Evolutionary conservation across 2,329 filamentous ascomycete genomes (phyloP).

Genomic region (Conoideocrella luteorostrata): DNA sequence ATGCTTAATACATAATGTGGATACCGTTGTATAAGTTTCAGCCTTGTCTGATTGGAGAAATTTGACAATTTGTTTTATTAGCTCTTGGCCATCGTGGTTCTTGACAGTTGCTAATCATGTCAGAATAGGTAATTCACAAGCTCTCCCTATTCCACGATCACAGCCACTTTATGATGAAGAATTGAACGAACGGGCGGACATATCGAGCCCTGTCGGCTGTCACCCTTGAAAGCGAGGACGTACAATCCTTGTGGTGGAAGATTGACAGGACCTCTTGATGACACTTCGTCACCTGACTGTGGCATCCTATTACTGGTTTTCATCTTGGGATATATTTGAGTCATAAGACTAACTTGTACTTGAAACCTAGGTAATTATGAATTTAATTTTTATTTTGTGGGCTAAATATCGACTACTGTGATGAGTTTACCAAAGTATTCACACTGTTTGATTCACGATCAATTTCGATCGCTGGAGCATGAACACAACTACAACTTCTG

Average conservation of each 20-base stretch:
- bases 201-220: slow-evolving; percentile 47
- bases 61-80: slow-evolving; percentile 16
- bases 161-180: slow-evolving; percentile 48
- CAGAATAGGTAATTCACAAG: slow-evolving; percentile 35
- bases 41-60: slow-evolving; percentile 57
- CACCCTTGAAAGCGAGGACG: slow-evolving; percentile 48
- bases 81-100: neutral
- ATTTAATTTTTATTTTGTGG: slow-evolving; percentile 14
- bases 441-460: slow-evolving; percentile 50
- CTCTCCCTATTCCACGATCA: slow-evolving; percentile 4
- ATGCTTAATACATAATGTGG: slow-evolving; percentile 61
- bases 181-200: slow-evolving; percentile 67
- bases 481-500: slow-evolving; percentile 50
- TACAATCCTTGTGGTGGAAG: slow-evolving; percentile 56
- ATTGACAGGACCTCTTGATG: slow-evolving; percentile 52
- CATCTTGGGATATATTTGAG: slow-evolving; percentile 11
- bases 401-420: slow-evolving; percentile 22
- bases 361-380: slow-evolving; percentile 26
- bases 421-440: slow-evolving; percentile 49
- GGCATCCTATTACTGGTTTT: slow-evolving; percentile 18
- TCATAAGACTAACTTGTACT: slow-evolving; percentile 21
- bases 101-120: slow-evolving; percentile 28
- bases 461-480: slow-evolving; percentile 37
- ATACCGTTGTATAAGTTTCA: slow-evolving; percentile 57
- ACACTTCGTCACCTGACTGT: slow-evolving; percentile 60